Evolutionary conservation across 2,329 filamentous ascomycete genomes (phyloP), one percentile per base, ranked within the genome.

Genomic region (Elsinoe arachidis): DNA sequence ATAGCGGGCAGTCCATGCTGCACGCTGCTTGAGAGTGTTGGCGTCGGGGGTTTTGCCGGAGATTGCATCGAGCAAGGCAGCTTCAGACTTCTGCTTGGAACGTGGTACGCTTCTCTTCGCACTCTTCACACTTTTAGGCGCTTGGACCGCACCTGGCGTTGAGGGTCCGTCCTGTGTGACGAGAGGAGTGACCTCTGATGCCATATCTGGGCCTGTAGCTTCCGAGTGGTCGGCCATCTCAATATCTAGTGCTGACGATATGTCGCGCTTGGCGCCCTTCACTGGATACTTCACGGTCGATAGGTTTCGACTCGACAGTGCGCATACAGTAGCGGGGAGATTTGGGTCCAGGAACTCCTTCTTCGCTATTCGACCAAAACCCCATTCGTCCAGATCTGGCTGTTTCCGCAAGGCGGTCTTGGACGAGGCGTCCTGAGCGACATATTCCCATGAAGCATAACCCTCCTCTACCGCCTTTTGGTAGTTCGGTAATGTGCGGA

Each of bases 401-500:
- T 47, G 47, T 67, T 57, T 55, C 67, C 61, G 6, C 11, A 56
- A 9, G 7, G 54, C 26, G 12, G 61, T 43, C 33, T 41, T 47
- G 17, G 51, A 35, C n/a, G 47, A 15, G 46, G 57, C 33, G 64
- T 62, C 62, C 47, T 65, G 65, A 5, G 59, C 60, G 23, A 62
- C 67, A n/a, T 76, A 78, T 58, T 78, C 78, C 81, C 80, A 83
- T 5, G 70, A 68, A 4, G 76, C 72, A 21, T 74, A 68, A 1
- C 78, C 77, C 26, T 68, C 65, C 15, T 78, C 74, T 2, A 82
- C 81, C 9, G 80, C 73, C 58, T 76, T 73, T 15, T 76, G 68
- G 55, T 82, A 84, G 56, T 80, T 77, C 1, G 65, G 66, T 39
- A 74, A 72, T 0, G 80, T 78, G 54, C 80, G 80, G 61, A 83